Conservation (phyloP, 257 asterid species). For the Solanum peruvianum region DNA sequence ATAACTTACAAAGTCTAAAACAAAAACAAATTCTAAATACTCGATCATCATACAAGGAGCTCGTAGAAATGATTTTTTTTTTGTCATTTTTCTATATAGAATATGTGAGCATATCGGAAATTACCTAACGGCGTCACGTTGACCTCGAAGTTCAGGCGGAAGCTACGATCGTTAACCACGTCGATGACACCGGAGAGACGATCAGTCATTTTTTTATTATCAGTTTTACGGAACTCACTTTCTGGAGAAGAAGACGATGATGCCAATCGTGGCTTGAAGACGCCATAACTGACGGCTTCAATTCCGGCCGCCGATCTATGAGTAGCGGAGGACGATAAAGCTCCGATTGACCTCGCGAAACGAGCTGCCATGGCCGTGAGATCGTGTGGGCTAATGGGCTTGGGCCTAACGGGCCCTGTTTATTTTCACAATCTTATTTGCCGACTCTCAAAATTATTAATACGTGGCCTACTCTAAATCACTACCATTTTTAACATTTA, state of each 20-base stretch:
- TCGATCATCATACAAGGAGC: not conserved
- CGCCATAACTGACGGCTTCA: conserved; percentile 3
- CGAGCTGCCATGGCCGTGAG: conserved; percentile 39
- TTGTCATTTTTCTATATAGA: not conserved
- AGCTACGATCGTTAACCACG: conserved; percentile 69
- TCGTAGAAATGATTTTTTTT: not conserved
- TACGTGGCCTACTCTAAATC: not conserved
- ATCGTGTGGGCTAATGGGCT: not conserved
- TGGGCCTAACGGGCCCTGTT: not conserved
- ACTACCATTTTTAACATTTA: not conserved
- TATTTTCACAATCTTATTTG: not conserved
- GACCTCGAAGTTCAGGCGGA: conserved; percentile 92
- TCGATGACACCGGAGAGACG: conserved; percentile 78
- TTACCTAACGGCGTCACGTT: conserved; percentile 65
- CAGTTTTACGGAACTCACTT: conserved; percentile 3
- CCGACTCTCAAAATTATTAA: not conserved
- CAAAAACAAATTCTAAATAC: not conserved
- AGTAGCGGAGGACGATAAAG: conserved; percentile 17
- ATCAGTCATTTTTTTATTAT: conserved; percentile 23
- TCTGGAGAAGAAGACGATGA: conserved; percentile 7
- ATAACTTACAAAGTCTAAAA: too few species aligned
- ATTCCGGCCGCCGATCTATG: conserved; percentile 1
- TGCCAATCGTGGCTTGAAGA: conserved; percentile 3
- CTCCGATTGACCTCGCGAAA: conserved; percentile 15
- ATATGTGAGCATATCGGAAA: not conserved